Evolutionary conservation across 164 flowering plant genomes (phyloP), one percentile per base, ranked within the genome.

Genomic region (Cinnamomum chago): DNA sequence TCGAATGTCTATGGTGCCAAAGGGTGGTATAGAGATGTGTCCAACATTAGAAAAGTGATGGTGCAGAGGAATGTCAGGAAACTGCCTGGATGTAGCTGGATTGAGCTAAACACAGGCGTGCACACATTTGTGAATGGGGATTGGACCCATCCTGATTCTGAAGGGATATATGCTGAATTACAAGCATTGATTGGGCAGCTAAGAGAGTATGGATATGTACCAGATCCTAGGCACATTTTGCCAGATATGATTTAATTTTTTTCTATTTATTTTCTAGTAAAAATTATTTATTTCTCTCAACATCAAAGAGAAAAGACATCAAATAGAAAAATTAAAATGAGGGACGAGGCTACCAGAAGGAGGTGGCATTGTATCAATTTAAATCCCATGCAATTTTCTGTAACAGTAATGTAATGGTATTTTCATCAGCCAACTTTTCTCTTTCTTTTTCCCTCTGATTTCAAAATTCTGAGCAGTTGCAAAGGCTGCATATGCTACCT

Each of bases 81-180:
- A 83, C 79, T 68, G 35, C 92, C 95, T 3, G 95, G 94, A 14
- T 88, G 91, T 78, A 92, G 95, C 75, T 92, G 94, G 94, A 81
- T 90, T 72, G 94, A 90, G 79, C 86, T 90, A 30, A 75, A 82
- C 68, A 80, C 75, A 73, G 88, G 88, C 10, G 76, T 89, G 35
- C 91, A 90, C 76, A 81, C 74, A n/a, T 92, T 92, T 79, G 76
- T 83, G 23, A 84, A 83, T 33, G 85, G 81, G 10, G 94, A 89
- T 78, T 72, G 68, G 13, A 72, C 64, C 40, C 94, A 90, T 80
- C 83, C 89, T 7, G 84, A 84, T 68, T 76, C 87, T 3, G 15
- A 81, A 62, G 50, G 18, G 20, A 86, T 91, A 62, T 86, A 90
- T 77, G 72, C 76, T 58, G 78, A 55, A 28, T 78, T 92, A 50